Base-by-base conservation (phyloP, 1,284 basidiomycete species). In the Schizophyllum commune region DNA sequence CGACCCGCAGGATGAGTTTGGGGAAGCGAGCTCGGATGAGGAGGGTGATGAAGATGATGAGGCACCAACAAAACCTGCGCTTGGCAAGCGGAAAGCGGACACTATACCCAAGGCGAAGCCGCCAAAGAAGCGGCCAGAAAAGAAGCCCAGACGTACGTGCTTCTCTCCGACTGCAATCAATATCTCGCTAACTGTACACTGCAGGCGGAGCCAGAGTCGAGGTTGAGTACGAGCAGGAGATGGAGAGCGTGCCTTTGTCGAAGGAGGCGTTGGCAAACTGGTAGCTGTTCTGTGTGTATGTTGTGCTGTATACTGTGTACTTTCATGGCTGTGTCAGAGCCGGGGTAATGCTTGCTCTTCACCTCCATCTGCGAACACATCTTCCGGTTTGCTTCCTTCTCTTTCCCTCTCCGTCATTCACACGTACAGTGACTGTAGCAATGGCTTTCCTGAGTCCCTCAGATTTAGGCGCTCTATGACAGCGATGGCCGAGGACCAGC, bases 161-260 rank as follows among this genome's bases (percentile, higher is more conserved):
- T 19, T n/a, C 4, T 58, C 57, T 56, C 8, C 58, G 32, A 66
- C 56, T 56, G 57, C 56, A 7, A 51, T 20, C n/a, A 54, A 27
- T 59, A 58, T 51, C 32, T 60, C 62, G n/a, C 58, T 59, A 63
- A 34, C 64, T 62, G 58, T 52, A 68, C 70, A 52, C 34, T 58
- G 56, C 72, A 88, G 88, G 81, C 65, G 89, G 87, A 22, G 88
- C 94, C 7, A 83, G 88, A 66, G 88, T 98, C 72, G 92, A 96
- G 72, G 89, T 98, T 73, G 96, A 98, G 75, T 96, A 97, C 85
- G 96, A 96, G 71, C 83, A 89, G 67, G 92, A 97, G 77, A 83
- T 92, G 70, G 93, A 94, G 74, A 85, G 78, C 64, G 73, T 84
- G 61, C 84, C 85, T 53, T 76, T 87, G 57, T 81, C 80, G 53